Percentiles rank a stretch among this genome's conserved stretches.
Conservation (phyloP, 441 rosid species). For the Sinapis alba region DNA sequence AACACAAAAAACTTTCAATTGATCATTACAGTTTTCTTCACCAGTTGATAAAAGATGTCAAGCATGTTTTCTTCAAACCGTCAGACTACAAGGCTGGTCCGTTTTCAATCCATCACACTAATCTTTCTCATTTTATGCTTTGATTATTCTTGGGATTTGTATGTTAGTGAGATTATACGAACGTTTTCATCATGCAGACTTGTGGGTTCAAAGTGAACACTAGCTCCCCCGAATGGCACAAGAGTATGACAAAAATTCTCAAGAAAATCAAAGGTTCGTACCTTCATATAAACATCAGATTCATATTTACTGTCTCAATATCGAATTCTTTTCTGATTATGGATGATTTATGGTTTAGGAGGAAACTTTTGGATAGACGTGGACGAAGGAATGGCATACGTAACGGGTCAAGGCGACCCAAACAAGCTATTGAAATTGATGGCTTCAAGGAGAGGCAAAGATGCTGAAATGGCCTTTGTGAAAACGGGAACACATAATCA, state of each 20-base stretch:
- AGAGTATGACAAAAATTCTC: slow-evolving; percentile 40
- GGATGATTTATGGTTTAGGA: slow-evolving; percentile 7
- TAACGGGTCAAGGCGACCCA: slow-evolving; percentile 35
- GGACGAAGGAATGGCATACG: slow-evolving; percentile 26
- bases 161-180: neutral
- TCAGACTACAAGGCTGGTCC: slow-evolving; percentile 30
- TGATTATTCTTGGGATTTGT: neutral
- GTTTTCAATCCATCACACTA: slow-evolving; percentile 14
- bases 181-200: slow-evolving; percentile 23
- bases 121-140: neutral
- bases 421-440: slow-evolving; percentile 36
- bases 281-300: neutral
- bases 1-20: neutral
- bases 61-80: slow-evolving; percentile 32
- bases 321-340: neutral
- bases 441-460: slow-evolving; percentile 35
- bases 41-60: neutral
- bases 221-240: slow-evolving; percentile 34
- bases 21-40: neutral
- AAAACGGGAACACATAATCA: slow-evolving; percentile 21
- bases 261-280: slow-evolving; percentile 33
- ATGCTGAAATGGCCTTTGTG: slow-evolving; percentile 36
- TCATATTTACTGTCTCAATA: neutral
- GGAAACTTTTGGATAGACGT: slow-evolving; percentile 28
- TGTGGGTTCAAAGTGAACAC: slow-evolving; percentile 41